Evolutionary conservation across 441 rosid genomes (phyloP), one percentile per base, ranked within the genome.

Genomic region (Omphalea diandra): DNA sequence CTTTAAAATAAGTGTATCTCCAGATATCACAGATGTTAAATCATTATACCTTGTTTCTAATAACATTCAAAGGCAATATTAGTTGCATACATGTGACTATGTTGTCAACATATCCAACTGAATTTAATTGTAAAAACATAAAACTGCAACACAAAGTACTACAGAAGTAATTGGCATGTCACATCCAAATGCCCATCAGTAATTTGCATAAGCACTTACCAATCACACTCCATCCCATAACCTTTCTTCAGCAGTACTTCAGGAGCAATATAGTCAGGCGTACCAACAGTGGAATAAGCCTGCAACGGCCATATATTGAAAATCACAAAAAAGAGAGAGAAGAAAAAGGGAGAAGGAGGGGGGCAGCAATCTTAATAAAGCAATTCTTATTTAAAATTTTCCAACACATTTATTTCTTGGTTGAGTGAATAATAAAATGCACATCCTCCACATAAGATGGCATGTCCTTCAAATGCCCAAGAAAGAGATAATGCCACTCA

Each of bases 251-350:
- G 74, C 14, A 95, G 81, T 35, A 93, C 97, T 83, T 93, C 97
- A 58, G 98, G 98, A 63, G 99, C 99, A 71, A 95, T 93, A 79
- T 95, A 95, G 75, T 95, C 99, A n/a, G 99, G 98, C 55, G 99
- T 90, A 50, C 99, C 99, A 64, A 93, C 99, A 47, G 99, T 95
- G n/a, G 99, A 95, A 85, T 89, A 95, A 57, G 99, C 98, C 98
- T 95, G 85, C 73, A 74, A 73, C 49, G 69, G 61, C 57, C 70
- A 74, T 59, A 35, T 0, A 36, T 38, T 53, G 5, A 47, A 12
- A 24, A 68, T 56, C n/a, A 54, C n/a, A 5, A 10, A 9, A 8
- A 20, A 54, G 49, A 2, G 38, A 18, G 40, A 22, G 31, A 20
- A 68, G 60, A 22, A 9, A 60, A 68, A 53, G 35, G 11, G 41